phyloP scores from a whole-genome alignment of 2,329 filamentous ascomycete species.

The Pyrenochaeta sp. region DNA sequence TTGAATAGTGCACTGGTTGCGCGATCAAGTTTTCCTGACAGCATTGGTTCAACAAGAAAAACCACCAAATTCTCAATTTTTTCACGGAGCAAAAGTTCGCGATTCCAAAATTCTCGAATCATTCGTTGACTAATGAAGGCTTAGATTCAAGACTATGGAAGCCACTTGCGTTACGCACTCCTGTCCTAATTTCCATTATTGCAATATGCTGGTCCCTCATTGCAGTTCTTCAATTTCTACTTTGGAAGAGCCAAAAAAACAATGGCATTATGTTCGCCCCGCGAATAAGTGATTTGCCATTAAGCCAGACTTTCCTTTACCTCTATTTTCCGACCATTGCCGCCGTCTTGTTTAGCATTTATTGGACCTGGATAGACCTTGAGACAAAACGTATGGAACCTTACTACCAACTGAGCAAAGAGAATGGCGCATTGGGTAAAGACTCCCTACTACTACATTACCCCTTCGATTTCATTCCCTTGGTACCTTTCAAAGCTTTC shows the following conservation, averaged over 20 bases:
- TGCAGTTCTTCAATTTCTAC: slow-evolving; percentile 55
- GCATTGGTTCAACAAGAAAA: not conserved
- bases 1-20: not conserved
- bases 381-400: slow-evolving; percentile 67
- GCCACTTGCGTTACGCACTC: slow-evolving; percentile 23
- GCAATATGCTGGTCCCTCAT: slow-evolving; percentile 44
- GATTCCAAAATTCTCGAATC: not conserved
- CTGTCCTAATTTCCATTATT: slow-evolving; percentile 18
- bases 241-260: slow-evolving; percentile 48
- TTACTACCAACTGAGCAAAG: slow-evolving; percentile 64
- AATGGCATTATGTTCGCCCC: slow-evolving; percentile 54
- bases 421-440: slow-evolving; percentile 51
- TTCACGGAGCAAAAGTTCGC: not conserved
- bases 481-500: slow-evolving; percentile 53
- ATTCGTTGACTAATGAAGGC: not conserved
- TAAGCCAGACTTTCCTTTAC: slow-evolving; percentile 57
- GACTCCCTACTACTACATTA: slow-evolving; percentile 63
- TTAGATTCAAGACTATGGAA: slow-evolving; percentile 23
- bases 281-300: slow-evolving; percentile 48
- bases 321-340: slow-evolving; percentile 59
- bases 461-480: slow-evolving; percentile 58
- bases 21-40: not conserved
- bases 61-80: not conserved
- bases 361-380: slow-evolving; percentile 68
- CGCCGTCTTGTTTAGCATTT: slow-evolving; percentile 62